Evolutionary conservation across 345 rosid species (phyloP).

Genomic region (Boechera retrofracta): DNA sequence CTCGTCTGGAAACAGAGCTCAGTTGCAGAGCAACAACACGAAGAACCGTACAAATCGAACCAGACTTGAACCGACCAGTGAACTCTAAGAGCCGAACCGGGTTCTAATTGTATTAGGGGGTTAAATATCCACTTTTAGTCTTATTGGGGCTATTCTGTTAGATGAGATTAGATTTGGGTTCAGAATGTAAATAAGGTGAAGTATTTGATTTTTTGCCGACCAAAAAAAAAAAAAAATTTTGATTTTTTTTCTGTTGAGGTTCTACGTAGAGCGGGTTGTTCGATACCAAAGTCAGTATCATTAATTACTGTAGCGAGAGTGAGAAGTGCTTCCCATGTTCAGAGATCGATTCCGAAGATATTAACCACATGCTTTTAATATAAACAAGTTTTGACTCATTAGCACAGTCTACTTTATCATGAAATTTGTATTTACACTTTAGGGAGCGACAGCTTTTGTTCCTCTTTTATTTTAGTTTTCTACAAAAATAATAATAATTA

Average conservation of each 20-base stretch:
- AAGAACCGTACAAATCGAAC: conserved; percentile 49
- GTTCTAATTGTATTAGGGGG: conserved; percentile 1
- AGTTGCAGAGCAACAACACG: conserved; percentile 41
- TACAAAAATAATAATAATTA: too few species aligned
- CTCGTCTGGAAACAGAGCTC: conserved; percentile 36
- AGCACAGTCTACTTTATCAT: conserved; percentile 24
- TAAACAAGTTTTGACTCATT: conserved; percentile 35
- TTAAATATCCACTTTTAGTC: not conserved
- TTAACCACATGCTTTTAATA: conserved; percentile 38
- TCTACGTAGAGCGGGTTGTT: conserved; percentile 31
- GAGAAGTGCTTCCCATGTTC: conserved; percentile 48
- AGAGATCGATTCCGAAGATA: conserved; percentile 38
- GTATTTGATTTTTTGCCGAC: conserved; percentile 15
- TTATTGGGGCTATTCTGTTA: not conserved
- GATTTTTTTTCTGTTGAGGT: not conserved
- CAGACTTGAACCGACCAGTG: conserved; percentile 39
- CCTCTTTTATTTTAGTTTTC: not conserved
- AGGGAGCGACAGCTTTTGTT: conserved; percentile 43
- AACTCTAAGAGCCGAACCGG: conserved; percentile 17
- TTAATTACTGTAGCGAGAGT: conserved; percentile 40
- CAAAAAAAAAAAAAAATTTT: too few species aligned
- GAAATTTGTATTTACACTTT: conserved; percentile 21
- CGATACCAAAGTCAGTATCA: conserved; percentile 29
- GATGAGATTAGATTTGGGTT: conserved; percentile 16
- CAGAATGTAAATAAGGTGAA: conserved; percentile 38